A percentile compares a stretch with the other conserved stretches of the same genome.
Conservation (phyloP, 768 basidiomycete genomes). For the Lepiota subincarnata region DNA sequence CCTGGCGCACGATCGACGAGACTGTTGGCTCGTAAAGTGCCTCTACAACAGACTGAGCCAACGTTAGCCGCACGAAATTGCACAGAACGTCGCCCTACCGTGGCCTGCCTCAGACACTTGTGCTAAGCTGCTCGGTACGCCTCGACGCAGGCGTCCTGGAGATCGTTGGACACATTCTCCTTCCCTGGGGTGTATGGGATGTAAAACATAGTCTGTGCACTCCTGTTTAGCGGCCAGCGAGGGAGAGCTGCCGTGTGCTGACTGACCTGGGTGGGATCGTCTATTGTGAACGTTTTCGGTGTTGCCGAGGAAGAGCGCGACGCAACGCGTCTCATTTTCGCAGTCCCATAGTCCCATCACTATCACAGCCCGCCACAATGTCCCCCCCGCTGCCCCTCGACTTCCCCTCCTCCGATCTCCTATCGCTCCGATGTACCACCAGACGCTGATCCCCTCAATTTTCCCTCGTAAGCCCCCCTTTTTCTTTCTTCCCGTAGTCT, state of each 20-base stretch:
- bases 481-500: too few relatives aligned
- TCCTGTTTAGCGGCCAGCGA: not conserved
- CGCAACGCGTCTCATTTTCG: too few relatives aligned
- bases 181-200: conserved; percentile 8
- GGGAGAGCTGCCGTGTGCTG: too few relatives aligned
- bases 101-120: conserved; percentile 52
- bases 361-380: too few relatives aligned
- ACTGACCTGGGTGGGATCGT: conserved; percentile 3
- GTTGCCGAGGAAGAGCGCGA: conserved; percentile 34
- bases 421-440: too few relatives aligned
- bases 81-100: conserved; percentile 30
- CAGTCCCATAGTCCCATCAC: too few relatives aligned
- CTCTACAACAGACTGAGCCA: conserved; percentile 38
- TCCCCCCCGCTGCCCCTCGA: too few relatives aligned
- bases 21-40: conserved; percentile 48
- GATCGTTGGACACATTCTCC: not conserved
- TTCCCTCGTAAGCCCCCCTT: too few relatives aligned
- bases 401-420: too few relatives aligned
- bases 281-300: not conserved
- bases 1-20: conserved; percentile 36
- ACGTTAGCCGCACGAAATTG: not conserved
- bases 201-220: conserved; percentile 4
- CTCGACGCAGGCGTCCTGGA: conserved; percentile 30
- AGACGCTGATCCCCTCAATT: too few relatives aligned
- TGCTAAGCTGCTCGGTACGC: conserved; percentile 57